Evolutionary conservation across 768 basidiomycete species (phyloP), one percentile per base, ranked within the genome.

Genomic region (Mycena metata): DNA sequence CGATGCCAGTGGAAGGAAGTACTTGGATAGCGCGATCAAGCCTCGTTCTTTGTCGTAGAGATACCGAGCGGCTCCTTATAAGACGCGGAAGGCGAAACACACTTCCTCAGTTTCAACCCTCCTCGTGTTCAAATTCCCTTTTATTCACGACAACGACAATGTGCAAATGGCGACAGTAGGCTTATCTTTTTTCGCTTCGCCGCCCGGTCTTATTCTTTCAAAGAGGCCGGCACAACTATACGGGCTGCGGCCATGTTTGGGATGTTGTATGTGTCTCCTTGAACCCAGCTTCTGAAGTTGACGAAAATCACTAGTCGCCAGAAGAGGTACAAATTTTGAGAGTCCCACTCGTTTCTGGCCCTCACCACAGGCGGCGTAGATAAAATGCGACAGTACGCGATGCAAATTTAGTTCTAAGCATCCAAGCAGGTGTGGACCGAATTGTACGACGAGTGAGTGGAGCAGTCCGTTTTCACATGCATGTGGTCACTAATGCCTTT

Each of bases 131-230:
- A 30, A 39, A 58, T 58, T 43, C 72, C 68, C 67, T 71, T 71
- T 71, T 74, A 72, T 64, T 60, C 65, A 73, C 64, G 71, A 56
- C 66, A 51, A 49, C 70, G 71, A 74, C 67, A 68, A 93, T 94
- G 92, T 94, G 92, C 76, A 85, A 82, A 77, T 89, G 84, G 85
- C 86, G 91, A 83, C 90, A 91, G 92, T 93, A 69, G 74, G 85
- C 51, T 54, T 71, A 50, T 33, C 33, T 56, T 39, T 61, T 43
- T 65, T 41, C 60, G 50, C 41, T 26, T 52, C 24, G 60, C 70
- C 47, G 39, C 66, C 70, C 59, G 66, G 62, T 69, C 71, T 69
- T 60, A 73, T 71, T 56, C 4, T 16, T n/a, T 57, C 59, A 45
- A 74, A 94, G 92, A 78, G 89, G 93, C 66, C 87, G 86, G 73